Evolutionary conservation across 2,329 filamentous ascomycete genomes (phyloP), one percentile per base, ranked within the genome.

Genomic region (Ceratocystis harringtonii): DNA sequence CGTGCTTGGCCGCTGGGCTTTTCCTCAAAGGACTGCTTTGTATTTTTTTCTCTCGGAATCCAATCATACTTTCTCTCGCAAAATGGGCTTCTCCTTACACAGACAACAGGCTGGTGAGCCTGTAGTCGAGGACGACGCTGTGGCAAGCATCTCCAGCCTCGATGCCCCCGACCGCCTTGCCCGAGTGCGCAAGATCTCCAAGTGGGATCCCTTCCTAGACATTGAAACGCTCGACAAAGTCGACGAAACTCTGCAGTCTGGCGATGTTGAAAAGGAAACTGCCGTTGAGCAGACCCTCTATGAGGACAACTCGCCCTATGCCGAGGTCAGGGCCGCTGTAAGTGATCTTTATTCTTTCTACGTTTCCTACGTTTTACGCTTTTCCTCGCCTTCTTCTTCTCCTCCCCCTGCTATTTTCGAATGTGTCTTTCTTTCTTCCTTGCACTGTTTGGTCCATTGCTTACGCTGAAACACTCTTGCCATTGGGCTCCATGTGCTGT

Each of bases 141-240:
- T 28, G 22, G 63, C 50, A 17, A 63, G 60, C 22, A 61, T 44
- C 10, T 63, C 63, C 7, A 65, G 63, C 32, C n/a, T 57, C 36
- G 66, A 65, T 36, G 52, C 50, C 32, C 57, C 65, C 25, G 63
- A 65, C 15, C 63, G 61, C 36, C 63, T 67, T 36, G 43, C 41
- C 30, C 61, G 61, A 19, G 32, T 63, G 15, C 66, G 63, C 60
- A 67, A 67, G 55, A 63, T 65, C 52, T 81, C 83, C 69, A 76
- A 78, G 62, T 82, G 80, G 76, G 82, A 84, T 70, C 81, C 81
- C 57, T 84, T 84, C 68, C 70, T 85, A 66, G 79, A 80, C 1
- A 72, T 79, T 48, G 79, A 81, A 62, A 76, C 81, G 30, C 75
- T 79, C 58, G 77, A 82, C n/a, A 77, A 76, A 67, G 76, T 83